These are phyloP conservation scores for Cokeromyces recurvatus DNA, from an alignment of 371 early-diverging fungal genomes.

Conservation along the genomic window DNA sequence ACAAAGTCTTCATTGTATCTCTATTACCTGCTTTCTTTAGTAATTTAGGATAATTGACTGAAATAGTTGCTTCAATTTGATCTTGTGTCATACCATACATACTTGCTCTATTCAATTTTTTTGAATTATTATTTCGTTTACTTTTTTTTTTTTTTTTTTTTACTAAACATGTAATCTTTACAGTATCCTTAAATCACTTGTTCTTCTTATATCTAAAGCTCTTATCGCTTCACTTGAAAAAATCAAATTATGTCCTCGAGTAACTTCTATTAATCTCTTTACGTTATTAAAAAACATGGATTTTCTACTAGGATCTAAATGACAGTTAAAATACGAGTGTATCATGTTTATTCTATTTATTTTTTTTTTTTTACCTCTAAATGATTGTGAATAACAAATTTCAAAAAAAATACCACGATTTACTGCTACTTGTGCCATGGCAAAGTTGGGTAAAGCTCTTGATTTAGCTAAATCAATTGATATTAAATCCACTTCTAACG, in stretches of 20 bases:
- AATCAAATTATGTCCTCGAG: constrained; percentile 87
- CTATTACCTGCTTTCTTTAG: constrained; percentile 37
- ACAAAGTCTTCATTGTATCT: too few species aligned
- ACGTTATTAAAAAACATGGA: constrained; percentile 73
- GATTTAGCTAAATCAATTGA: constrained; percentile 69
- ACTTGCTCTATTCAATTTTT: constrained; percentile 18
- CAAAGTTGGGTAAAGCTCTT: constrained; percentile 55
- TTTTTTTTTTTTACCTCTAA: constrained; percentile 49
- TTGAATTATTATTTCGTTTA: neutral
- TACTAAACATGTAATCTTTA: constrained; percentile 27
- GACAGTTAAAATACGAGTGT: neutral
- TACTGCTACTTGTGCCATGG: constrained; percentile 67
- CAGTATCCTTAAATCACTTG: constrained; percentile 85
- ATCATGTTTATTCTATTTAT: neutral
- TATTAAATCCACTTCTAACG: constrained; percentile 84
- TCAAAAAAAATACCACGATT: constrained; percentile 85
- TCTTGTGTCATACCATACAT: constrained; percentile 37
- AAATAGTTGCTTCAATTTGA: constrained; percentile 31
- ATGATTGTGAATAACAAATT: constrained; percentile 72
- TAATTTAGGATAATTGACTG: constrained; percentile 25
- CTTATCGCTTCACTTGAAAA: constrained; percentile 73
- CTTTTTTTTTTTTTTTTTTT: neutral
- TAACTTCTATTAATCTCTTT: constrained; percentile 68
- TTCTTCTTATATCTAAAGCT: constrained; percentile 78
- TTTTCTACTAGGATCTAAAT: constrained; percentile 53